These are phyloP conservation scores for Exophiala sp. DNA, from an alignment of 2,329 filamentous ascomycete species.

Conservation along the genomic window DNA sequence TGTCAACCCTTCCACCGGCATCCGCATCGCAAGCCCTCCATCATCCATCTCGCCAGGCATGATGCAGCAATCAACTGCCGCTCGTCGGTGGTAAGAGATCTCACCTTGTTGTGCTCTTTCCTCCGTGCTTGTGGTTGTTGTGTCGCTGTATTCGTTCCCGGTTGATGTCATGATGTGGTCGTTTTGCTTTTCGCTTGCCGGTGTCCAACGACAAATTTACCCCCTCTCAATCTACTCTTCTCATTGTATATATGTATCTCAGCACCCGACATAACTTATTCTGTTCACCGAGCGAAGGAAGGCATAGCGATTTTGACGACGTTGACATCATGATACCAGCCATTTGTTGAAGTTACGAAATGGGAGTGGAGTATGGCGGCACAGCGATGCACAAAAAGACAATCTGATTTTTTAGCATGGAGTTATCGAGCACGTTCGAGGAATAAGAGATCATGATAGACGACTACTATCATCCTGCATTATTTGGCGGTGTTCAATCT, in stretches of 20 bases:
- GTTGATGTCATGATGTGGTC: constrained; percentile 27
- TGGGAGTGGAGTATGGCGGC: constrained; percentile 25
- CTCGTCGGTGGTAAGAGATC: constrained; percentile 34
- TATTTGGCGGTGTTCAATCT: constrained; percentile 17
- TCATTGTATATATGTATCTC: constrained; percentile 24
- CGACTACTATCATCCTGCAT: constrained; percentile 16
- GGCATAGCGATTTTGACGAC: constrained; percentile 29
- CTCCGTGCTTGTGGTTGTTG: constrained; percentile 23
- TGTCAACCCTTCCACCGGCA: constrained; percentile 89
- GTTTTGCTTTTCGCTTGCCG: constrained; percentile 19
- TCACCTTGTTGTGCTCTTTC: constrained; percentile 16
- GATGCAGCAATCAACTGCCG: constrained; percentile 54
- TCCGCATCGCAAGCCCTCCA: constrained; percentile 83
- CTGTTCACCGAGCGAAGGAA: constrained; percentile 20
- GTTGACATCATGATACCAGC: constrained; percentile 30
- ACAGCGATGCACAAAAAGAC: constrained; percentile 25
- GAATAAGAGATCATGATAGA: constrained; percentile 25
- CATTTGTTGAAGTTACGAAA: constrained; percentile 21
- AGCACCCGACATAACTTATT: constrained; percentile 21
- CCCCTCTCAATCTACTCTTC: constrained; percentile 14
- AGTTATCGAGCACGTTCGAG: constrained; percentile 25
- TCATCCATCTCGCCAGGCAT: constrained; percentile 64
- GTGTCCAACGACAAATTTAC: constrained; percentile 13
- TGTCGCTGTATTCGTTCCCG: constrained; percentile 25
- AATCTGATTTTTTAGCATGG: constrained; percentile 24